Evolutionary conservation across 371 early-diverging fungal species (phyloP), one percentile per base, ranked within the genome.

Genomic region (Apophysomyces trapeziformis): DNA sequence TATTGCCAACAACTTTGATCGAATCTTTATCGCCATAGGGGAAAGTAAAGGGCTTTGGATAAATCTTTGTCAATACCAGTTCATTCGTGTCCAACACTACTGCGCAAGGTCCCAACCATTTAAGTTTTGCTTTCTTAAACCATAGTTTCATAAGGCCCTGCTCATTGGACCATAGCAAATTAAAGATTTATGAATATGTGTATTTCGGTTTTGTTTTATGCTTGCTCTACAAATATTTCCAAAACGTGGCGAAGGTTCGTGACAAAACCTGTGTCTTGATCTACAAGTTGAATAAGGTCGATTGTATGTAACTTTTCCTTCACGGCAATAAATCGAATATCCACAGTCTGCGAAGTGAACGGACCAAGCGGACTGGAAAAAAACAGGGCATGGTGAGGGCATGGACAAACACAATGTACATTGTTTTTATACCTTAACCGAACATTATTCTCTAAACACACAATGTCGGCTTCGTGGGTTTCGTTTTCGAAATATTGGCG

Each of bases 261-360:
- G 7, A 88, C 87, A 65, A 84, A 87, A 36, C 89, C 88, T 2
- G 89, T 87, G 63, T 90, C 91, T 60, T 81, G 82, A 67, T 90
- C 90, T 2, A 90, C 86, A n/a, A 90, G 67, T 57, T 90, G 88
- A 7, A 90, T 80, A 21, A 86, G 66, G 60, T 90, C 91, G 57
- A 93, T 84, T 7, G 85, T 77, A 65, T 92, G 90, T 59, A 90
- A 65, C 58, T 85, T 81, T 58, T 92, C 92, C 67, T 89, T 88
- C 64, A 90, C 83, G 7, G 92, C 90, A 70, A 93, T 90, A 66
- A 92, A 93, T 61, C 90, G 90, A 57, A 93, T 77, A 71, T 91
- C 87, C 39, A 89, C 79, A 14, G 86, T 84, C 74, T 92, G 90
- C 41, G 91, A 90, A 4, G 90, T 86, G 13, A 83, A 78, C 12